phyloP scores from a whole-genome alignment of 139 green algal species.

The Ettlia oleoabundans region DNA sequence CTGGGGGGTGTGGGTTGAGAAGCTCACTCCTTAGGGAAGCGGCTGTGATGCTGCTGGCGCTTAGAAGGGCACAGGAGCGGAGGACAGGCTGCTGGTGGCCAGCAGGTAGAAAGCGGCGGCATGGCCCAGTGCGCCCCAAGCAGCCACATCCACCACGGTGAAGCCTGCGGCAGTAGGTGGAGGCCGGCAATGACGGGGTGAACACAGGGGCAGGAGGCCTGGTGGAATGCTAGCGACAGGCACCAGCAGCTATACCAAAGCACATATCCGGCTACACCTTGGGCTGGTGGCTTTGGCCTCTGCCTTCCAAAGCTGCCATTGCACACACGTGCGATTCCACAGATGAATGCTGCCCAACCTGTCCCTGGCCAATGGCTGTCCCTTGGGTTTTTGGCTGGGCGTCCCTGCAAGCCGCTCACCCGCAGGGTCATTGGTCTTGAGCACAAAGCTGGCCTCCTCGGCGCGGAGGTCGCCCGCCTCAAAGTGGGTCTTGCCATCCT shows the following conservation, averaged over 20 bases:
- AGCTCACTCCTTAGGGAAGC: background rate
- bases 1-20: background rate
- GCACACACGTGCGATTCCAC: too few relatives aligned
- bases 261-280: too few relatives aligned
- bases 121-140: constrained; percentile 87
- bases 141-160: constrained; percentile 85
- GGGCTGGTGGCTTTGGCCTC: too few relatives aligned
- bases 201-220: too few relatives aligned
- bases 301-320: too few relatives aligned
- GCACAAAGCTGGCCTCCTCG: constrained; percentile 58
- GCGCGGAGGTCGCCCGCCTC: constrained; percentile 79
- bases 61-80: constrained; percentile 49
- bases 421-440: constrained; percentile 75
- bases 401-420: too few relatives aligned
- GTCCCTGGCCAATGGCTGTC: too few relatives aligned
- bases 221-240: too few relatives aligned
- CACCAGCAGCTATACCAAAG: too few relatives aligned
- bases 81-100: constrained; percentile 48
- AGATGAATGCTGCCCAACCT: too few relatives aligned
- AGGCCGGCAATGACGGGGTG: background rate
- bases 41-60: background rate
- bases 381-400: too few relatives aligned
- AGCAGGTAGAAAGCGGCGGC: constrained; percentile 62
- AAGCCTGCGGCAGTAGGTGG: constrained; percentile 65
- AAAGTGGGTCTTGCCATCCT: constrained; percentile 79